These are phyloP conservation scores for Acacia acuminata DNA, from an alignment of 306 rosid genomes.

Conservation along the genomic window DNA sequence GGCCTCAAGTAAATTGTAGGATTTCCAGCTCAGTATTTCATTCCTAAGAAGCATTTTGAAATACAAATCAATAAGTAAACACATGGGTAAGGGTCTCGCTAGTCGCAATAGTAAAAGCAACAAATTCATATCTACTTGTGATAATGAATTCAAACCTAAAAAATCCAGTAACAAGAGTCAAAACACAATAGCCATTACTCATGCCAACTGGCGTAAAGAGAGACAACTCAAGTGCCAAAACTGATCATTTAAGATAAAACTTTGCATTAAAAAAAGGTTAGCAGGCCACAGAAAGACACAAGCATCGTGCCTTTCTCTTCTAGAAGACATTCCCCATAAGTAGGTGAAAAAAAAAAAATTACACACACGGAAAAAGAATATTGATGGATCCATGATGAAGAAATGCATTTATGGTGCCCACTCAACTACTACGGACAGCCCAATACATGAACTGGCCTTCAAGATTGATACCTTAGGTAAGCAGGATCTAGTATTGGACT, in stretches of 20 bases:
- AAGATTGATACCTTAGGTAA: not conserved
- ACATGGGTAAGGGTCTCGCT: not conserved
- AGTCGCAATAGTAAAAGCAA: not conserved
- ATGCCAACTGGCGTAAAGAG: not conserved
- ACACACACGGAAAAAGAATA: not conserved
- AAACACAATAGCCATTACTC: not conserved
- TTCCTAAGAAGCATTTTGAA: not conserved
- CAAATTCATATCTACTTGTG: not conserved
- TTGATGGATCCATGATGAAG: not conserved
- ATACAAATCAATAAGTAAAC: not conserved
- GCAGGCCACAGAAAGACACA: not conserved
- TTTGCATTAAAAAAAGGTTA: too few species aligned
- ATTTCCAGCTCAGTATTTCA: not conserved
- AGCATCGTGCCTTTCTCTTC: not conserved
- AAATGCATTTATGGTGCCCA: not conserved
- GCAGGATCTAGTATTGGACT: too few species aligned
- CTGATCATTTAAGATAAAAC: not conserved
- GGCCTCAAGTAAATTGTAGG: not conserved
- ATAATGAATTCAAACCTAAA: not conserved
- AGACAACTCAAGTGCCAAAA: not conserved
- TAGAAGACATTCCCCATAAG: not conserved
- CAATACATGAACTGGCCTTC: not conserved
- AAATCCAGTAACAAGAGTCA: not conserved
- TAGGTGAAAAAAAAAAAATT: not conserved
- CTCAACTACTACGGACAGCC: not conserved